Evolutionary conservation across 768 basidiomycete genomes (phyloP).

Genomic region (Suillus brevipes): DNA sequence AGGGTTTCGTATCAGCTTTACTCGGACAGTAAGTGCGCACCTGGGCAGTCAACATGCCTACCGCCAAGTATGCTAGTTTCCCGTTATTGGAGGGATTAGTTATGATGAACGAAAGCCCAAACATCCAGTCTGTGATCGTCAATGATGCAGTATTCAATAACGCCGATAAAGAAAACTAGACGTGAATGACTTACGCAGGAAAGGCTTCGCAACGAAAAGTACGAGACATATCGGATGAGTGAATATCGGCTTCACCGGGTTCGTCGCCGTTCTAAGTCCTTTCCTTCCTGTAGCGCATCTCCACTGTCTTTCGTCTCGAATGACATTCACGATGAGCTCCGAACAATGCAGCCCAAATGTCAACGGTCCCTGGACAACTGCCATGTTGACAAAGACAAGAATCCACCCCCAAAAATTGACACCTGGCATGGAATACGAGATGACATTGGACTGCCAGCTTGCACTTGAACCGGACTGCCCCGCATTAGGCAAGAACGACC

Average conservation of each 20-base stretch:
- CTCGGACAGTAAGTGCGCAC: conserved; percentile 7
- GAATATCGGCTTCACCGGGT: too few species aligned
- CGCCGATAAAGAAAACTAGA: neutral
- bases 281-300: conserved; percentile 19
- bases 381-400: conserved; percentile 27
- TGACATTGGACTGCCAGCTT: too few species aligned
- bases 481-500: conserved; percentile 29
- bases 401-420: conserved; percentile 24
- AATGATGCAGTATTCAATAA: neutral
- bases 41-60: conserved; percentile 32
- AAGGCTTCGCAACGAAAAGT: too few species aligned
- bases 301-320: conserved; percentile 31
- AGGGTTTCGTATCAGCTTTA: neutral
- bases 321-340: conserved; percentile 29
- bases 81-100: conserved; percentile 14
- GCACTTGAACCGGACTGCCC: too few species aligned
- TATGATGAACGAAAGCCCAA: conserved; percentile 29
- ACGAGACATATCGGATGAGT: too few species aligned
- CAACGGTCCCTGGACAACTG: conserved; percentile 27
- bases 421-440: conserved; percentile 21
- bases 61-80: conserved; percentile 13
- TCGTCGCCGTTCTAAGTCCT: conserved; percentile 17
- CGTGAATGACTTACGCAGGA: too few species aligned
- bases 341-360: conserved; percentile 30
- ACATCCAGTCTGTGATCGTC: conserved; percentile 30